Evolutionary conservation across 1,284 basidiomycete species (phyloP).

Genomic region (Tilletia walkeri): DNA sequence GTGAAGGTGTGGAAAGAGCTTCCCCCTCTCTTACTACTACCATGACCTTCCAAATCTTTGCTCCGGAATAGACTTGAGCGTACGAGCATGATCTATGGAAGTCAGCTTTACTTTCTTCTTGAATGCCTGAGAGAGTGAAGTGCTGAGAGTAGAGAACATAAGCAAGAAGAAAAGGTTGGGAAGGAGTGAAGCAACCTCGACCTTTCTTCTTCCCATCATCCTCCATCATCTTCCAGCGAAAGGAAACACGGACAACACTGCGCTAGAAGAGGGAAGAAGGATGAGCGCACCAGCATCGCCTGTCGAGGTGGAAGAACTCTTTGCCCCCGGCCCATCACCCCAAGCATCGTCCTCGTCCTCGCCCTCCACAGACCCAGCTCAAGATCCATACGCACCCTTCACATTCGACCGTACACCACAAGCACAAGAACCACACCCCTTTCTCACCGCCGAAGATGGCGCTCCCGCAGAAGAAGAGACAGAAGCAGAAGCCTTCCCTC

Average conservation of each 20-base stretch:
- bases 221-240: not conserved
- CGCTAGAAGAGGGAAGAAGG: not conserved
- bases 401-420: not conserved
- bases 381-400: conserved; percentile 5
- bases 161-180: too few relatives aligned
- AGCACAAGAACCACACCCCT: not conserved
- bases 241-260: not conserved
- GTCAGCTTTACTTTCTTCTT: too few relatives aligned
- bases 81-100: too few relatives aligned
- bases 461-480: not conserved
- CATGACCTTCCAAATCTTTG: too few relatives aligned
- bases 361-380: not conserved
- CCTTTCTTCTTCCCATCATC: not conserved
- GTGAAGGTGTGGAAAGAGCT: too few relatives aligned
- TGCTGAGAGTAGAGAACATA: too few relatives aligned
- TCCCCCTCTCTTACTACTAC: too few relatives aligned
- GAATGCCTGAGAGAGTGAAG: too few relatives aligned
- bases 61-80: too few relatives aligned
- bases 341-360: not conserved
- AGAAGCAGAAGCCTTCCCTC: conserved; percentile 59
- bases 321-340: not conserved
- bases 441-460: not conserved
- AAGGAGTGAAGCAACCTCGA: too few relatives aligned
- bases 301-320: not conserved
- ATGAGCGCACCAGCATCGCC: conserved; percentile 1